Evolutionary conservation across 768 basidiomycete genomes (phyloP), one percentile per base, ranked within the genome.

Genomic region (Lepiota brunneoincarnata): DNA sequence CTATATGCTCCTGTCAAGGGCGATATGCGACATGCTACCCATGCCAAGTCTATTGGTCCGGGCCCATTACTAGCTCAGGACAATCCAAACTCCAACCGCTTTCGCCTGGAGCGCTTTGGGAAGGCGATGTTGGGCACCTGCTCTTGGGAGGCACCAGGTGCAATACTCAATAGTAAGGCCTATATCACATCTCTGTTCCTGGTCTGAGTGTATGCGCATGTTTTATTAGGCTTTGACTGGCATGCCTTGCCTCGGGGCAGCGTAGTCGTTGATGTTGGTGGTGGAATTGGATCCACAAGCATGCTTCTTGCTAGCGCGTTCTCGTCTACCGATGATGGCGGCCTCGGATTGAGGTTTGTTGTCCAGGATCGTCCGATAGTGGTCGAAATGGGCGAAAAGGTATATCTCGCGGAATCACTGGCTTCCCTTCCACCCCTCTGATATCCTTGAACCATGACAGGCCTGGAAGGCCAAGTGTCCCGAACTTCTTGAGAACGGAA

Each of bases 61-160:
- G 53, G 39, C 9, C 12, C 28, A 6, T 11, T 46, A 12, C 6
- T 17, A n/a, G 18, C 28, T n/a, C 26, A 15, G 6, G 31, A 39
- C 6, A 46, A 21, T 12, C 45, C 61, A n/a, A 75, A 74, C 54
- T 59, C 69, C 40, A 82, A 81, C 59, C 69, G 72, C 18, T 81
- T 77, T 54, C 71, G 87, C 46, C 71, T 90, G 53, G 78, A 82
- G 58, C 73, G 88, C 34, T 91, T 91, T 60, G 88, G 86, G 26
- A 82, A 80, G 53, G 87, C 88, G 3, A 91, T 91, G 89, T 76
- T 76, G 5, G 87, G 85, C 17, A 86, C 87, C 4, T 78, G 75
- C 23, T 80, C 79, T 1, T 91, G 89, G 87, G 87, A 86, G 69
- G 77, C 72, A 2, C 83, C 83, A 14, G 79, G 79, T 15, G 82